phyloP scores from a whole-genome alignment of 2,329 filamentous ascomycete species.

The Polytolypa hystricis region DNA sequence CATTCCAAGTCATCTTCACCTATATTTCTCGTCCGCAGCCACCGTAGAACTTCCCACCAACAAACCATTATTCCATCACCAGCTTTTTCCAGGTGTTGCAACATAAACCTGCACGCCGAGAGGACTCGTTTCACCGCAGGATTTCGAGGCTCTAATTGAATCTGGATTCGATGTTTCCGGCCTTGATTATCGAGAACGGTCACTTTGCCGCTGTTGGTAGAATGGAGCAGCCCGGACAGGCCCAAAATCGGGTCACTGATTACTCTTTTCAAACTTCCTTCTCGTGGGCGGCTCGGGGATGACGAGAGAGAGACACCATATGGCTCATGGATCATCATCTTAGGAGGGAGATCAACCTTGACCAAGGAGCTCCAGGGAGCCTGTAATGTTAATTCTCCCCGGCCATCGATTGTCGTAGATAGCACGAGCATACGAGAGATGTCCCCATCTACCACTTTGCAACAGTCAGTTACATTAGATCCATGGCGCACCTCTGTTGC shows the following conservation, averaged over 20 bases:
- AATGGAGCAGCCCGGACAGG: slow-evolving; percentile 46
- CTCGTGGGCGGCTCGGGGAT: slow-evolving; percentile 40
- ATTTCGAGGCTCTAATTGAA: slow-evolving; percentile 55
- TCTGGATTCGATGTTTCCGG: slow-evolving; percentile 53
- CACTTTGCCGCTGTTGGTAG: slow-evolving; percentile 49
- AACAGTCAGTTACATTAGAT: slow-evolving; percentile 61
- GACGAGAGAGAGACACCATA: slow-evolving; percentile 48
- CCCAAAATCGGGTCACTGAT: slow-evolving; percentile 32
- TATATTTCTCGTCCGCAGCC: slow-evolving; percentile 46
- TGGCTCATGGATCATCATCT: slow-evolving; percentile 49
- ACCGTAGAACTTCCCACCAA: slow-evolving; percentile 65
- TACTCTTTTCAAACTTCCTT: slow-evolving; percentile 38
- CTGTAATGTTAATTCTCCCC: slow-evolving; percentile 58
- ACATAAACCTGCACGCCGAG: slow-evolving; percentile 51
- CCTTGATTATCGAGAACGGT: slow-evolving; percentile 55
- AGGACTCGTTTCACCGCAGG: slow-evolving; percentile 52
- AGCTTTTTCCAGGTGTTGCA: slow-evolving; percentile 46
- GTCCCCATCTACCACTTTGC: slow-evolving; percentile 56
- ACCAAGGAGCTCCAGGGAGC: slow-evolving; percentile 63
- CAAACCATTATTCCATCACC: slow-evolving; percentile 52
- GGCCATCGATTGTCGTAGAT: slow-evolving; percentile 52
- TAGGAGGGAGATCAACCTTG: slow-evolving; percentile 50
- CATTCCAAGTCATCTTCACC: slow-evolving; percentile 50
- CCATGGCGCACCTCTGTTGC: slow-evolving; percentile 43
- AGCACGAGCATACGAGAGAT: slow-evolving; percentile 60